Base-by-base conservation (phyloP, 306 rosid genomes). In the Comarum palustre region DNA sequence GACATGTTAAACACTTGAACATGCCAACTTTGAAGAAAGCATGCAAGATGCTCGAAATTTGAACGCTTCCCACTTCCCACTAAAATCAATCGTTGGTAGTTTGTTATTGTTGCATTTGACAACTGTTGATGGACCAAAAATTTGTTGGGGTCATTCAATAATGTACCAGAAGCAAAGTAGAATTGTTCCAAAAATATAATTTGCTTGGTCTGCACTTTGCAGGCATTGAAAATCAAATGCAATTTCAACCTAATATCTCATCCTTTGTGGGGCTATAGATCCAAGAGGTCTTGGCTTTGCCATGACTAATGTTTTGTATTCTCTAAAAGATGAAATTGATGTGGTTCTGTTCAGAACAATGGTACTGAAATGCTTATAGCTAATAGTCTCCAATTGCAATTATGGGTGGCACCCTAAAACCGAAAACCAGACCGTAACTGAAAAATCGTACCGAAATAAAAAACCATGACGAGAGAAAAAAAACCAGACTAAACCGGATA, bases 311-410 rank as follows among this genome's bases (percentile, higher is more conserved):
- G 41, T 32, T 17, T 19, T 12, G 31, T 34, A 51, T n/a, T 50
- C 20, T 50, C 62, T 69, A 6, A n/a, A 31, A 31, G 59, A 69
- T 70, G 38, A n/a, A 4, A n/a, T 69, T 69, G 64, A 5, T 13
- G 8, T 20, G 73, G 27, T 31, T 6, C 8, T 29, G n/a, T 67
- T 3, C 10, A 42, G 50, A 67, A 47, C 36, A 67, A 19, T 20
- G 73, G 73, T n/a, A 38, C 24, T 38, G 74, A 71, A 22, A 3
- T 54, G 14, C 54, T 54, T 71, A 38, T 12, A n/a, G 9, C 11
- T 52, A 50, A 19, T 22, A 34, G 27, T 34, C 73, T 34, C 24
- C 68, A 38, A 10, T n/a, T n/a, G 31, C n/a, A n/a, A n/a, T n/a
- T n/a, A n/a, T n/a, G n/a, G n/a, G n/a, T n/a, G n/a, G n/a, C n/a